These are phyloP conservation scores for Debaryomyces prosopidis DNA, from an alignment of 805 yeast species.

Conservation along the genomic window DNA sequence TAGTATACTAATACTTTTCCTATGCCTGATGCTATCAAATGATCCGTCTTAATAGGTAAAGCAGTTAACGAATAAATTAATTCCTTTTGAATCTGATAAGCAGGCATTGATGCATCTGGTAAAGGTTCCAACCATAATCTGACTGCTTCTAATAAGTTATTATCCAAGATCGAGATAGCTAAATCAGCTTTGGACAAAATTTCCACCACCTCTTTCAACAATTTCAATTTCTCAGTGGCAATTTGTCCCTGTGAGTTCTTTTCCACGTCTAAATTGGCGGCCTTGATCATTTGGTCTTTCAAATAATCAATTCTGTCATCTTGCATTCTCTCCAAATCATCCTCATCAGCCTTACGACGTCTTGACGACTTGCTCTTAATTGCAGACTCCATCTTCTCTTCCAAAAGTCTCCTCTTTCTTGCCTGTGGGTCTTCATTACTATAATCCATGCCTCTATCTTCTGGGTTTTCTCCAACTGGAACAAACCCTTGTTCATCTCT, in stretches of 20 bases:
- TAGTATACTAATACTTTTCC: constrained; percentile 94
- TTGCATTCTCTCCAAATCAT: constrained; percentile 91
- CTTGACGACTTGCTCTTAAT: constrained; percentile 61
- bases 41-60: constrained; percentile 93
- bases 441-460: constrained; percentile 10
- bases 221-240: constrained; percentile 73
- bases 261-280: constrained; percentile 74
- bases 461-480: constrained; percentile 4
- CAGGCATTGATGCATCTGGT: constrained; percentile 98
- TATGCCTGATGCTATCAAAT: constrained; percentile 88
- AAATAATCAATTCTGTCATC: constrained; percentile 84
- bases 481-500: constrained; percentile 12
- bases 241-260: constrained; percentile 60
- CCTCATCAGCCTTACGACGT: constrained; percentile 77
- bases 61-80: constrained; percentile 70
- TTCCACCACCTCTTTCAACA: constrained; percentile 76
- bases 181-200: constrained; percentile 78
- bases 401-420: constrained; percentile 71
- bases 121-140: constrained; percentile 97
- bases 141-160: constrained; percentile 88
- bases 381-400: constrained; percentile 77
- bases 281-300: constrained; percentile 86
- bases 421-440: constrained; percentile 35
- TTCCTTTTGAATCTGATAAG: constrained; percentile 91
- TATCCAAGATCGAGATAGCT: constrained; percentile 91